Evolutionary conservation across 345 rosid species (phyloP).

Genomic region (Sonneratia alba): DNA sequence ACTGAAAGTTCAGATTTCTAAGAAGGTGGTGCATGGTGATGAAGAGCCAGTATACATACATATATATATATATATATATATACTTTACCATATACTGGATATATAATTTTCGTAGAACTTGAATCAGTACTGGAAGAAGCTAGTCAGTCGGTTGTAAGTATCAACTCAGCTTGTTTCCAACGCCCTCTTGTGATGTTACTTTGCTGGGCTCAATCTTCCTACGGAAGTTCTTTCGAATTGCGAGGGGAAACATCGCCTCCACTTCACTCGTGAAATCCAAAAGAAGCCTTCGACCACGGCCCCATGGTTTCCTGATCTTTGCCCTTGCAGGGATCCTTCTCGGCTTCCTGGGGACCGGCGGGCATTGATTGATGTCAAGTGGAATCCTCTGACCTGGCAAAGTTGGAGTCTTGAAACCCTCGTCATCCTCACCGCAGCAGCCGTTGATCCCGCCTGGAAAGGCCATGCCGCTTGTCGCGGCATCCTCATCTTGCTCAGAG

Average conservation of each 20-base stretch:
- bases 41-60: no score
- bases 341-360: slow-evolving; percentile 36
- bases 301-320: neutral
- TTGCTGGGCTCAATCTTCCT: slow-evolving; percentile 19
- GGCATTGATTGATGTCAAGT: slow-evolving; percentile 22
- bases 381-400: slow-evolving; percentile 36
- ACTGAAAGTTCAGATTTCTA: no score
- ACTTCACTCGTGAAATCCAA: slow-evolving; percentile 22
- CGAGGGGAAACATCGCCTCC: slow-evolving; percentile 20
- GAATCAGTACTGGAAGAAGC: no score
- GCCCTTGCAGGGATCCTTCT: neutral
- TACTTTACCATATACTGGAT: no score
- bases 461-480: neutral
- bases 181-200: slow-evolving; percentile 6
- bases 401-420: slow-evolving; percentile 61
- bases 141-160: neutral
- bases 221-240: slow-evolving; percentile 12
- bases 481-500: neutral
- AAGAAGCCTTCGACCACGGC: neutral
- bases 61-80: no score
- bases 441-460: slow-evolving; percentile 1
- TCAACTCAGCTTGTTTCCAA: slow-evolving; percentile 1
- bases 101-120: no score
- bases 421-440: slow-evolving; percentile 4
- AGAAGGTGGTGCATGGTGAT: no score